Evolutionary conservation across 768 basidiomycete genomes (phyloP).

Genomic region (Calocera cornea): DNA sequence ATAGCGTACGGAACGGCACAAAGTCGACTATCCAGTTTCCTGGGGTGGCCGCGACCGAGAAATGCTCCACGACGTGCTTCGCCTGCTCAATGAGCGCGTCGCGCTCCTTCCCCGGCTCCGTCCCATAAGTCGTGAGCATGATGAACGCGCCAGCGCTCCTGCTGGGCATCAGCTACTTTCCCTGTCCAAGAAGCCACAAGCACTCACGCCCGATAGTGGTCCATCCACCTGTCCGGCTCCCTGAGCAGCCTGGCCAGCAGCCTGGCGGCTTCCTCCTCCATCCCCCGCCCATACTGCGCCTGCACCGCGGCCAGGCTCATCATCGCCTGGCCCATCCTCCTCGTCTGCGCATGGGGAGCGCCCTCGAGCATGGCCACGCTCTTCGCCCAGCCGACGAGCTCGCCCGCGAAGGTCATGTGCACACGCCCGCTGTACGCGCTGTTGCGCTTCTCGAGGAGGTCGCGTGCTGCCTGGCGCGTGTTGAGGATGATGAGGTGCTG

Average conservation of each 20-base stretch:
- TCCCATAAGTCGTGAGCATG: background rate
- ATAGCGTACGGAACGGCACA: background rate
- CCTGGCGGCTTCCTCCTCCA: background rate
- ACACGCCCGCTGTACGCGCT: conserved; percentile 27
- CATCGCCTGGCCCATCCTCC: background rate
- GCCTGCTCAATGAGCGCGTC: background rate
- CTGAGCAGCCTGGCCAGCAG: background rate
- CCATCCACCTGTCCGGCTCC: background rate
- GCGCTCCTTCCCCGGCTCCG: background rate
- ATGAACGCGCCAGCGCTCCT: conserved; percentile 1
- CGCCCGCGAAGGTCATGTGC: background rate
- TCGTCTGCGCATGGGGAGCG: background rate
- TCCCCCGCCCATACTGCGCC: background rate
- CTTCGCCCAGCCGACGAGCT: background rate
- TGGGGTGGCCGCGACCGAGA: background rate
- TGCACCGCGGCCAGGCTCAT: background rate
- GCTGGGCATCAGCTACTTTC: background rate
- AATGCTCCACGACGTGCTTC: background rate
- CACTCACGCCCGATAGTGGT: background rate
- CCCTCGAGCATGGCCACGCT: conserved; percentile 2
- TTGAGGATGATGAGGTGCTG: conserved; percentile 29
- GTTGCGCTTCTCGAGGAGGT: conserved; percentile 32
- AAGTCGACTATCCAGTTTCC: conserved; percentile 1
- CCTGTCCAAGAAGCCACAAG: background rate
- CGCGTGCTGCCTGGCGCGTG: conserved; percentile 25